Base-by-base conservation (phyloP, 768 basidiomycete species). In the Termitomyces sp. region DNA sequence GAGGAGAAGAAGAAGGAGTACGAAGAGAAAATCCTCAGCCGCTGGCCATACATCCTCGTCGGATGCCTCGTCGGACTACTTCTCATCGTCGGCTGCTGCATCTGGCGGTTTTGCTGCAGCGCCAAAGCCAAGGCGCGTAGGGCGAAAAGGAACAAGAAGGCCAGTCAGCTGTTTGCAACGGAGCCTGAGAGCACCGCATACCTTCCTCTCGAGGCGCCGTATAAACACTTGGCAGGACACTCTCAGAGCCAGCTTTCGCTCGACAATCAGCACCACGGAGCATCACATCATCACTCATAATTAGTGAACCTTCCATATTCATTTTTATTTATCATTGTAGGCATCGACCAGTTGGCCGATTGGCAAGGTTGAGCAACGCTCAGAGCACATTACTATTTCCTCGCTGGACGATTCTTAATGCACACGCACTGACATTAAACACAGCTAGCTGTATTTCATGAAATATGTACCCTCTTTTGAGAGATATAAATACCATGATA, bases 1-100 rank as follows among this genome's bases (percentile, higher is more conserved):
- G 78, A 75, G 56, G 87, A 88, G 70, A 86, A 87, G 74, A 88
- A 89, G 73, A 79, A 85, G 53, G 75, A 76, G 58, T 82, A 84
- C 62, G 81, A 84, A 65, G 86, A 85, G 69, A 74, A 78, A 75
- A 75, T 85, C 39, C 78, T 86, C 64, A 87, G 84, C 65, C 86
- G 78, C 58, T 91, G 86, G 89, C 88, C 85, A 3, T 88, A 87
- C 67, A 88, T 89, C 66, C 77, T 87, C 44, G 60, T 76, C 9
- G 89, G 86, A 37, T 82, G 83, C 60, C 73, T 91, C 27, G 69
- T 78, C 2, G 70, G 84, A 58, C 68, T 84, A 26, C 53, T 79
- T 33, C 62, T 83, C 44, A 62, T 80, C 32, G 56, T 79, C 33
- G 81, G 80, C 10, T 73, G 77, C 54, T 79, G 80, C 59, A 62